A percentile compares a stretch with the other conserved stretches of the same genome.
These are phyloP conservation scores for Zalerion maritima DNA, from an alignment of 495 filamentous ascomycete genomes.

Conservation along the genomic window DNA sequence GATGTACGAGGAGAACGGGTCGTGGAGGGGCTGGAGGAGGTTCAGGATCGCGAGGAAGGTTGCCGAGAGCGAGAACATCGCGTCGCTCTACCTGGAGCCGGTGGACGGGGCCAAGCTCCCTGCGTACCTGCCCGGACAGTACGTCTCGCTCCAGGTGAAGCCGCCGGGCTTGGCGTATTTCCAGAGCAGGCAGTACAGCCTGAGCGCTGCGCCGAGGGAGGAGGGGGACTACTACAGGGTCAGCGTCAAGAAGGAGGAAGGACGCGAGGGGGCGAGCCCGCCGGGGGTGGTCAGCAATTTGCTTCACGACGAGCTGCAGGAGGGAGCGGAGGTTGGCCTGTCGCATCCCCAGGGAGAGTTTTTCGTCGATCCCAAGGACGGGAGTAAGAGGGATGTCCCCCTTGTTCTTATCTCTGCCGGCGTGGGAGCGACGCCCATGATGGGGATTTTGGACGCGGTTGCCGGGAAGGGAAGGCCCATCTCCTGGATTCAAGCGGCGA, in stretches of 20 bases:
- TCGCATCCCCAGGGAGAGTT: conserved; percentile 61
- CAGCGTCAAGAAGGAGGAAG: conserved; percentile 52
- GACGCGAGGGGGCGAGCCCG: conserved; percentile 28
- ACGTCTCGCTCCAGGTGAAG: conserved; percentile 44
- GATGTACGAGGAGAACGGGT: conserved; percentile 39
- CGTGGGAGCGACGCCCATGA: conserved; percentile 53
- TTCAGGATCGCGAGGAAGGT: conserved; percentile 52
- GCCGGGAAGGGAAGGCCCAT: conserved; percentile 31
- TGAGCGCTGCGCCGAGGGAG: conserved; percentile 43
- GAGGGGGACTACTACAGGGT: conserved; percentile 59
- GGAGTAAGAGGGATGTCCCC: conserved; percentile 22
- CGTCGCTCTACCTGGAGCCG: conserved; percentile 56
- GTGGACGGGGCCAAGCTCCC: conserved; percentile 47
- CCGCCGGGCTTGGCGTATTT: conserved; percentile 40
- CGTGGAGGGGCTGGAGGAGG: conserved; percentile 50
- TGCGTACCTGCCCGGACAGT: conserved; percentile 51
- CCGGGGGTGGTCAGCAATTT: conserved; percentile 59
- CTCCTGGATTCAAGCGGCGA: conserved; percentile 48
- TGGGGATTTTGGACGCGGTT: conserved; percentile 50
- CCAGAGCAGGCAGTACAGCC: conserved; percentile 61
- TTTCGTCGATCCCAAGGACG: conserved; percentile 36
- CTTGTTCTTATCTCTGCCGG: conserved; percentile 59
- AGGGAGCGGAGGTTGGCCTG: conserved; percentile 45
- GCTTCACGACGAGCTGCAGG: conserved; percentile 43
- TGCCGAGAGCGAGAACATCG: conserved; percentile 48